phyloP scores from a whole-genome alignment of 257 asterid genomes.

The Lycium ferocissimum region DNA sequence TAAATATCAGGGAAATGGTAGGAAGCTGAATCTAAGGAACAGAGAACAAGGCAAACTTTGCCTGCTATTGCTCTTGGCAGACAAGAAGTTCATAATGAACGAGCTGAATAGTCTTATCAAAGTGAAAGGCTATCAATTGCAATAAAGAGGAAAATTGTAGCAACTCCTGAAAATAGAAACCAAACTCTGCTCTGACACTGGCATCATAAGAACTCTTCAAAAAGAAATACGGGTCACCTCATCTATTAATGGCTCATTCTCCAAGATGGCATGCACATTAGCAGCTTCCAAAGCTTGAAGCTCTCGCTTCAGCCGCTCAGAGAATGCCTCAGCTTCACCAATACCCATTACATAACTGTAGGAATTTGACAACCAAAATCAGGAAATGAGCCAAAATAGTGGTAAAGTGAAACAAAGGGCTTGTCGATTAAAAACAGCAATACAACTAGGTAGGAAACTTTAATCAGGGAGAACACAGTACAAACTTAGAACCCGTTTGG shows the following conservation, averaged over 20 bases:
- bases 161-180: constrained; percentile 21
- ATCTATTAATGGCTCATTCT: constrained; percentile 80
- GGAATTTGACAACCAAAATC: constrained; percentile 31
- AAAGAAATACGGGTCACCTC: constrained; percentile 56
- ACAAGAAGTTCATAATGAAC: neutral
- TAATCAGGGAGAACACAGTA: neutral
- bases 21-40: neutral
- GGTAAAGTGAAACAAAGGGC: constrained; percentile 23
- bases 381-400: constrained; percentile 8
- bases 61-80: constrained; percentile 4
- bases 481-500: no score
- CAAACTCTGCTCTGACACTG: constrained; percentile 15
- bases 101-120: neutral
- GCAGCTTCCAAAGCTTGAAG: constrained; percentile 99
- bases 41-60: constrained; percentile 13
- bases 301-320: constrained; percentile 95
- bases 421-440: neutral
- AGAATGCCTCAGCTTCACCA: constrained; percentile 98
- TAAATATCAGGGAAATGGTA: constrained; percentile 7
- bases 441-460: constrained; percentile 1
- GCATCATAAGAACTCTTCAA: constrained; percentile 22
- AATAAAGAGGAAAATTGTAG: constrained; percentile 35
- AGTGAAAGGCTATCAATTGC: neutral
- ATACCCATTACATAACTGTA: constrained; percentile 98
- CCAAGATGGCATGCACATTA: constrained; percentile 97